Base-by-base conservation (phyloP, 176 grass and related monocot genomes). In the Juncus effusus region DNA sequence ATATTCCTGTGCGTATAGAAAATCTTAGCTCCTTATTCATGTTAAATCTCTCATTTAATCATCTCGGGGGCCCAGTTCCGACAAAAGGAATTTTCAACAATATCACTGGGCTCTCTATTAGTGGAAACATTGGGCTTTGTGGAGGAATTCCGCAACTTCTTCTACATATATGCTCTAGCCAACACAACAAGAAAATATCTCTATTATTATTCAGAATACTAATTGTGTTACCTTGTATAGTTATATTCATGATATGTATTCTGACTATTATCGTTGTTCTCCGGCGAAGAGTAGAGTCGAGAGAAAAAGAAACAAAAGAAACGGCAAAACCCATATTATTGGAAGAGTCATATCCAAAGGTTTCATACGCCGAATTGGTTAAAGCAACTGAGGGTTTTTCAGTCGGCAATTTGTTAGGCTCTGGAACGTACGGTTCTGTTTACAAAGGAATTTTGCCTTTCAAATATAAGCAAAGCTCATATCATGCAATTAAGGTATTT, bases 401-500 rank as follows among this genome's bases (percentile, higher is more conserved):
- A 28, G 51, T 69, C 5, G 5, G 36, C 12, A 88, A 80, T 56
- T 16, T 80, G 73, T 69, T 84, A 52, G 85, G 85, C 47, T 40
- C 62, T 4, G 85, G 77, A 72, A 52, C 60, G 36, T 80, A 84
- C 69, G 82, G 82, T 40, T 82, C 65, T 15, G 66, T 82, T 0
- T 85, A 78, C 8, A 89, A 72, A 80, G 81, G 78, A 59, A 76
- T 47, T 7, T 1, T 85, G 49, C 59, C 54, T 50, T 2, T 70
- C 4, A 3, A 47, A 47, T 9, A 47, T 47, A 47, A 47, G 36
- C 16, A 50, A 9, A 54, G 13, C 10, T 41, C 60, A 38, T 67
- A 51, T 12, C 35, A 16, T 10, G 83, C 83, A 2, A 67, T 90
- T 4, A 90, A 90, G 62, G 87, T 86, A 35, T 67, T 86, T 36